Conservation (phyloP, 2,329 filamentous ascomycete species). For the Fusarium secorum region DNA sequence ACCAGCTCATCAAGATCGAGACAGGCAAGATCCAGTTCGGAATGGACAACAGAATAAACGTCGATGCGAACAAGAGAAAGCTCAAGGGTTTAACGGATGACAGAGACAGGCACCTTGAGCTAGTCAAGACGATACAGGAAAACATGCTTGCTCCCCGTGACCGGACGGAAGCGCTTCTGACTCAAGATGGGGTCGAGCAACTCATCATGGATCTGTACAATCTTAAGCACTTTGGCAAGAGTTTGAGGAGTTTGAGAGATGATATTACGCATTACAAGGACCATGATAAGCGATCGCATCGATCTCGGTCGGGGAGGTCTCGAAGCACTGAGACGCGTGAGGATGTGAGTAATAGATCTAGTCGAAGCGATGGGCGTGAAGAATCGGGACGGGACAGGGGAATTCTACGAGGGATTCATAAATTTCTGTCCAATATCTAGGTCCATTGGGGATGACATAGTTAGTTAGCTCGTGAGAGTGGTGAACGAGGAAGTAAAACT, state of each 20-base stretch:
- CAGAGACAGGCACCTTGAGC: slow-evolving; percentile 12
- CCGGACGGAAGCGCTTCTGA: not conserved
- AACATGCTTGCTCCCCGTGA: slow-evolving; percentile 1
- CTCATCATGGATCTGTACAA: slow-evolving; percentile 12
- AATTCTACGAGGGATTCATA: not conserved
- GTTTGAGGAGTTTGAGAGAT: slow-evolving; percentile 4
- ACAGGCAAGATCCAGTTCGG: not conserved
- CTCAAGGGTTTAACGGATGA: slow-evolving; percentile 6
- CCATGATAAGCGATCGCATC: not conserved
- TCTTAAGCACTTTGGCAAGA: slow-evolving; percentile 17
- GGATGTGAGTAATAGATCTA: not conserved
- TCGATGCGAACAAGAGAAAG: slow-evolving; percentile 3
- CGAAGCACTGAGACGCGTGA: not conserved
- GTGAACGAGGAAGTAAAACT: too few relatives aligned
- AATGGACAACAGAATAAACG: not conserved
- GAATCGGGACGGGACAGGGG: not conserved
- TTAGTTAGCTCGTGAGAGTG: not conserved
- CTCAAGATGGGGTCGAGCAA: not conserved
- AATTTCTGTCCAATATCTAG: not conserved
- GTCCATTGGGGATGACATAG: fast-evolving
- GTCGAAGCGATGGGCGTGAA: not conserved
- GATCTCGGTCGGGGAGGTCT: not conserved
- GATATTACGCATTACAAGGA: not conserved
- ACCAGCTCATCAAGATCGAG: slow-evolving; percentile 5
- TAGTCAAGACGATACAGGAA: slow-evolving; percentile 15